Base-by-base conservation (phyloP, 2,329 filamentous ascomycete species). In the Sporothrix brunneoviolacea region DNA sequence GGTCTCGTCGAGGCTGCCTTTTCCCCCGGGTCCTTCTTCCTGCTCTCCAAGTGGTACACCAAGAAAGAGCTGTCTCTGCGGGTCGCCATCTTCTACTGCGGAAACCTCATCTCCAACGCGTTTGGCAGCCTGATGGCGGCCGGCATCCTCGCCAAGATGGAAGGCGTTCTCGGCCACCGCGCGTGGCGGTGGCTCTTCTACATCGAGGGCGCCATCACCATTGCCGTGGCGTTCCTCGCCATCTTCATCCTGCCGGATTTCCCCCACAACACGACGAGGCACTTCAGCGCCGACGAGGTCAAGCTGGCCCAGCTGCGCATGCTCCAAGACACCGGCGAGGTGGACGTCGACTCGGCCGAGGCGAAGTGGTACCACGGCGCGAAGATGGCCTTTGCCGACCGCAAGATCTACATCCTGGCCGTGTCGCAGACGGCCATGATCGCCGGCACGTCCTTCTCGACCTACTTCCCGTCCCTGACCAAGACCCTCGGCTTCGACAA, bases 171-270 rank as follows among this genome's bases (percentile, higher is more conserved):
- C 8, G 71, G 72, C 1, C 61, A 66, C 28, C 55, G 61, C 5
- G 71, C 70, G 1, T 76, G 70, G 69, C 65, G 66, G 19, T 76
- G 66, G 73, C 68, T 75, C 40, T 74, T 73, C 48, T 54, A 59
- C 22, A 67, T 79, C 21, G 75, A 80, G 66, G 82, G 82, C 12
- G 44, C 83, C 8, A 71, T 72, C 1, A 84, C 81, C 0, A 69
- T 83, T 5, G 4, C 83, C 1, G 82, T 30, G 12, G 53, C 80
- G 3, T 58, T 82, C 4, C 62, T 70, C 1, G 77, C 75, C 2
- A 81, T 78, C 63, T 85, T 79, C 73, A 71, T 81, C 61, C 80
- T 88, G 2, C 75, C 83, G 55, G 83, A 88, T 59, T 88, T 85
- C 60, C 85, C 85, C 22, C 38, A 44, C 48, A 48, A 44, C 40